Evolutionary conservation across 1,139 yeast genomes (phyloP).

Genomic region (Magnusiomyces tetraspermus): DNA sequence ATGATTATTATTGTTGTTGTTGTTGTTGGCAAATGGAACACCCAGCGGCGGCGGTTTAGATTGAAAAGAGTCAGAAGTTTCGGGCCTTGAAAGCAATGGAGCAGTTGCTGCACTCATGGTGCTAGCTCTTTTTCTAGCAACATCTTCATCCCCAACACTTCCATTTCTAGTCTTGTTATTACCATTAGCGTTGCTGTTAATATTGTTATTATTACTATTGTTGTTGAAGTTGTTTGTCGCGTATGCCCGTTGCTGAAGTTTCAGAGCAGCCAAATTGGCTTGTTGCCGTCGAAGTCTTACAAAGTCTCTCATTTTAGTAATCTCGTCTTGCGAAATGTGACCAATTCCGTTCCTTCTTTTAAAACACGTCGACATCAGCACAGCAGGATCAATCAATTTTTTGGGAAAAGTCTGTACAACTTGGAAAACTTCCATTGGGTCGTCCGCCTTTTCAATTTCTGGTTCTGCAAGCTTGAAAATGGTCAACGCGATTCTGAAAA

Average conservation of each 20-base stretch:
- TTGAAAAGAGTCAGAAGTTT: no score
- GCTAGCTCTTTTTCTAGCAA: neutral
- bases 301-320: conserved; percentile 64
- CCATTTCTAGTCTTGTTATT: neutral
- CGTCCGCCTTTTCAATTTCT: conserved; percentile 40
- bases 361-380: conserved; percentile 63
- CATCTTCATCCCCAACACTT: no score
- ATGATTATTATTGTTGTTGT: no score
- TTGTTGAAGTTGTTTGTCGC: neutral
- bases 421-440: conserved; percentile 82
- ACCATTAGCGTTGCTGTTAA: neutral
- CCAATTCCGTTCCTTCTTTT: conserved; percentile 68
- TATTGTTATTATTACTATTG: neutral
- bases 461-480: conserved; percentile 74
- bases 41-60: no score
- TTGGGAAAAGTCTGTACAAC: conserved; percentile 77
- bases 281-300: conserved; percentile 44
- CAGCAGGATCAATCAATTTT: conserved; percentile 57
- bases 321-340: conserved; percentile 70
- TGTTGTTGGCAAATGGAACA: no score
- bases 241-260: conserved; percentile 1
- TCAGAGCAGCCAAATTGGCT: conserved; percentile 8
- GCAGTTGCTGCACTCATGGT: neutral
- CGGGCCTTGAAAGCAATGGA: no score
- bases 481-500: conserved; percentile 75